These are phyloP conservation scores for thale cress (Arabidopsis thaliana) DNA, from an alignment of 345 rosid genomes.

Conservation along the genomic window TAIR10.1 NC_003076.8:22016501-22017000, in stretches of 20 bases:
- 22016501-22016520: slow-evolving; percentile 36
- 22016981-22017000: slow-evolving; percentile 76
- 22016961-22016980: slow-evolving; percentile 75
- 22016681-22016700: slow-evolving; percentile 41
- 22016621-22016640: slow-evolving; percentile 24
- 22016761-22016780: slow-evolving; percentile 37
- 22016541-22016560: slow-evolving; percentile 23
- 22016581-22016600: slow-evolving; percentile 28
- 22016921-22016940: slow-evolving; percentile 46
- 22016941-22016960: slow-evolving; percentile 91
- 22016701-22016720: slow-evolving; percentile 40
- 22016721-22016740: slow-evolving; percentile 32
- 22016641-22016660: slow-evolving; percentile 20
- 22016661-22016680: slow-evolving; percentile 37
- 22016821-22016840: slow-evolving; percentile 27
- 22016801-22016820: slow-evolving; percentile 27
- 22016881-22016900: slow-evolving; percentile 41
- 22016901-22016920: slow-evolving; percentile 45
- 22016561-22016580: not conserved
- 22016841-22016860: slow-evolving; percentile 31
- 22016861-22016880: slow-evolving; percentile 36
- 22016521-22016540: slow-evolving; percentile 35
- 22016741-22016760: slow-evolving; percentile 32
- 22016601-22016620: slow-evolving; percentile 30
- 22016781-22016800: slow-evolving; percentile 38